Conservation (phyloP, 768 basidiomycete genomes). For the Phanerochaete sordida region DNA sequence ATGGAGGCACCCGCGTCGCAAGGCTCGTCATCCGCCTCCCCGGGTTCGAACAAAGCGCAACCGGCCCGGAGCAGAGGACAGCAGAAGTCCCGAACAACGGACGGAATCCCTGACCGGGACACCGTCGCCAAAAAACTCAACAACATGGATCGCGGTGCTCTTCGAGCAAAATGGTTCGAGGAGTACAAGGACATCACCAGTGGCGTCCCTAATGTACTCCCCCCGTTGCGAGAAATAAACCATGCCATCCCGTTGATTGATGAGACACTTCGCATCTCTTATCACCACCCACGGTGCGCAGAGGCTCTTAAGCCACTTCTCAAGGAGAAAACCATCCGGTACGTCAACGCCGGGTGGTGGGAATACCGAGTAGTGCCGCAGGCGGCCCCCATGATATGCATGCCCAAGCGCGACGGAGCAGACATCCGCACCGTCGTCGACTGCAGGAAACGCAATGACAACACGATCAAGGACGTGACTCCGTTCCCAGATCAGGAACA, state of each 20-base stretch:
- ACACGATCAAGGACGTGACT: slow-evolving; percentile 36
- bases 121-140: too few relatives aligned
- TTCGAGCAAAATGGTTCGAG: neutral
- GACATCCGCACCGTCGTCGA: slow-evolving; percentile 34
- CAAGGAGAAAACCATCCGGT: slow-evolving; percentile 29
- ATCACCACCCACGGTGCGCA: slow-evolving; percentile 30
- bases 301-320: slow-evolving; percentile 26
- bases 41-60: too few relatives aligned
- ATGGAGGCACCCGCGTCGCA: too few relatives aligned
- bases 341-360: slow-evolving; percentile 36
- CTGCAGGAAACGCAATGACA: slow-evolving; percentile 33
- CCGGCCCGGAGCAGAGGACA: too few relatives aligned
- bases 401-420: slow-evolving; percentile 30
- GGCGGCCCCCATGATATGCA: slow-evolving; percentile 30
- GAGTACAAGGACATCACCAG: neutral
- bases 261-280: slow-evolving; percentile 19
- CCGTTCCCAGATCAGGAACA: slow-evolving; percentile 40
- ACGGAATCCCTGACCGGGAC: too few relatives aligned
- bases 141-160: too few relatives aligned
- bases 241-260: too few relatives aligned
- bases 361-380: slow-evolving; percentile 4
- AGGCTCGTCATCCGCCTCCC: too few relatives aligned
- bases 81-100: too few relatives aligned
- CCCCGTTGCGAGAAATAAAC: too few relatives aligned
- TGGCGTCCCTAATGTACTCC: neutral